Conservation (phyloP, 2,329 filamentous ascomycete genomes). For the Sarocladiaceae sp. region DNA sequence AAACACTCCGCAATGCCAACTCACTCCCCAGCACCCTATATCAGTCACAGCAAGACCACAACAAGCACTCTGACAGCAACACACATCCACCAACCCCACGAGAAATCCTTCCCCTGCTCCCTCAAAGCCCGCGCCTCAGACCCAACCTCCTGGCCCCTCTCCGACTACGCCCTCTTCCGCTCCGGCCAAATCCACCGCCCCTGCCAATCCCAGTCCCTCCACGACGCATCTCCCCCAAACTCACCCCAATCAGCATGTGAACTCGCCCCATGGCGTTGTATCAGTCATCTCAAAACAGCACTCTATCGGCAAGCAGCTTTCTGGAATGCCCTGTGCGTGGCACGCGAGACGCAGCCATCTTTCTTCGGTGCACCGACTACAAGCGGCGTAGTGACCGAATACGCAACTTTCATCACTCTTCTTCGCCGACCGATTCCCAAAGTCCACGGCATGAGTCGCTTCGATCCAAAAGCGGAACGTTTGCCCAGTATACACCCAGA, state of each 20-base stretch:
- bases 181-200: not conserved
- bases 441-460: not conserved
- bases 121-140: constrained; percentile 2
- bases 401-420: not conserved
- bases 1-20: not conserved
- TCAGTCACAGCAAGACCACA: not conserved
- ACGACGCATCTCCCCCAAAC: not conserved
- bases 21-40: constrained; percentile 5
- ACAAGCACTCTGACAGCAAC: not conserved
- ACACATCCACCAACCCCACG: constrained; percentile 9
- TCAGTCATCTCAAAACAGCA: constrained; percentile 10
- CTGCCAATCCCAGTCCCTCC: constrained; percentile 2
- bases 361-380: constrained; percentile 2
- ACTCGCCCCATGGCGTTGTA: constrained; percentile 11
- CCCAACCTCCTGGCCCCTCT: constrained; percentile 9
- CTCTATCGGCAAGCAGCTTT: constrained; percentile 12
- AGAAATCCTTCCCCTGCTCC: constrained; percentile 5
- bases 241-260: constrained; percentile 11
- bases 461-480: not conserved
- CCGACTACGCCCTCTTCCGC: constrained; percentile 12
- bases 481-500: constrained; percentile 1
- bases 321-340: constrained; percentile 12
- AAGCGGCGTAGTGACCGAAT: not conserved
- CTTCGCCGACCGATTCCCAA: not conserved
- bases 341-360: not conserved